These are phyloP conservation scores for Vaccinium darrowii DNA, from an alignment of 148 eudicot genomes.

Conservation along the genomic window DNA sequence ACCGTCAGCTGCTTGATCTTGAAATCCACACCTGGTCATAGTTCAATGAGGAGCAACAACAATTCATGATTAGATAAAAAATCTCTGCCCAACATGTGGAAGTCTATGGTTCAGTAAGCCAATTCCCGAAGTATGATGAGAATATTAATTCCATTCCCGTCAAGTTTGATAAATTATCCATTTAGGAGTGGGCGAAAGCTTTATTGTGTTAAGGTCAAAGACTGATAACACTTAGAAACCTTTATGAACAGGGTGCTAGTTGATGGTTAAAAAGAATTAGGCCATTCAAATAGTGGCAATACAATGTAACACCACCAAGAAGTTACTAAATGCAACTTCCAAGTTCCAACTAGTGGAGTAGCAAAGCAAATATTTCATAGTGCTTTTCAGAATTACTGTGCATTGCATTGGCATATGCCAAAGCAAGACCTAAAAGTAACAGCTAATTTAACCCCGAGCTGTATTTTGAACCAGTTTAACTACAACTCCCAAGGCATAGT, in stretches of 20 bases:
- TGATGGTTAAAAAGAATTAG: too few relatives aligned
- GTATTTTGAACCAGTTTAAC: neutral
- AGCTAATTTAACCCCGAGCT: neutral
- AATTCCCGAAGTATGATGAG: neutral
- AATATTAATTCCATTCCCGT: neutral
- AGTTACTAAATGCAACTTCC: neutral
- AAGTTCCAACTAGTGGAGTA: neutral
- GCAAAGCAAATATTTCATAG: neutral
- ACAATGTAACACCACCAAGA: neutral
- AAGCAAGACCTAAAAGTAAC: neutral
- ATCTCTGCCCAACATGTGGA: neutral
- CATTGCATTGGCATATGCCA: neutral
- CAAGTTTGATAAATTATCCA: neutral
- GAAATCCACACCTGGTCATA: conserved; percentile 76
- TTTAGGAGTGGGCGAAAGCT: neutral
- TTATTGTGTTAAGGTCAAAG: neutral
- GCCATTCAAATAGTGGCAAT: neutral
- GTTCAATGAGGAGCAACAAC: neutral
- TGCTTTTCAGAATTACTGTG: neutral
- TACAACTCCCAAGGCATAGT: neutral
- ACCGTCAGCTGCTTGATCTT: conserved; percentile 72
- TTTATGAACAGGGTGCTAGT: too few relatives aligned
- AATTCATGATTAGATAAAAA: neutral
- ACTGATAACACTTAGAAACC: too few relatives aligned
- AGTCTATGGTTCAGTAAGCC: neutral